Evolutionary conservation across 345 rosid genomes (phyloP), one percentile per base, ranked within the genome.

Genomic region (Alliaria petiolata): DNA sequence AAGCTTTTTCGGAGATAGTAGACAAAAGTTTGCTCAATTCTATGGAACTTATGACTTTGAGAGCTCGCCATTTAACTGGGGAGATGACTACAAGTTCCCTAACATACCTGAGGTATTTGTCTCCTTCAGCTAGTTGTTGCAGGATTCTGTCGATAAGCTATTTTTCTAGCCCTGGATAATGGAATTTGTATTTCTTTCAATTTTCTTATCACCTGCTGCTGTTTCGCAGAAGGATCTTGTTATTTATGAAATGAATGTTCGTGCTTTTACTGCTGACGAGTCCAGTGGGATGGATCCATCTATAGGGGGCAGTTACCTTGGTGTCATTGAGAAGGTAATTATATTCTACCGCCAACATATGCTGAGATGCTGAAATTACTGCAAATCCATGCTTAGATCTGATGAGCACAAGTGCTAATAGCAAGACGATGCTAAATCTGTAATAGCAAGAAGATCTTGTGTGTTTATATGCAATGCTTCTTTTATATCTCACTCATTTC

Each of bases 241-340:
- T 72, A 76, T 91, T 68, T 93, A 93, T 82, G 98, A 93, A 83
- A 93, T 86, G 91, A 93, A 86, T 79, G 92, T 93, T 39, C 96
- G 98, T 63, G 97, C 97, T 83, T 91, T 89, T 81, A 91, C 97
- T 62, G 85, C 79, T 77, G 96, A 91, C 68, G 83, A 91, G 70
- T 89, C 97, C 74, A 93, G 96, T 75, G 86, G 87, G 36, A 70
- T 87, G 78, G 92, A 86, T 83, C 79, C 86, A 75, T 58, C 76
- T 46, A 70, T 79, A 54, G 76, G 83, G 33, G 98, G 97, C 44
- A 91, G 87, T 83, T 93, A 89, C 76, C 91, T 87, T 69, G 98
- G 93, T 79, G 22, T 91, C 67, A 81, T 87, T 74, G 87, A 91
- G 78, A 91, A 93, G 97, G 98, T 93, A 79, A 59, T 57, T 38